Evolutionary conservation across 1,139 yeast species (phyloP), one percentile per base, ranked within the genome.

Genomic region (Magnusiomyces tetraspermus): DNA sequence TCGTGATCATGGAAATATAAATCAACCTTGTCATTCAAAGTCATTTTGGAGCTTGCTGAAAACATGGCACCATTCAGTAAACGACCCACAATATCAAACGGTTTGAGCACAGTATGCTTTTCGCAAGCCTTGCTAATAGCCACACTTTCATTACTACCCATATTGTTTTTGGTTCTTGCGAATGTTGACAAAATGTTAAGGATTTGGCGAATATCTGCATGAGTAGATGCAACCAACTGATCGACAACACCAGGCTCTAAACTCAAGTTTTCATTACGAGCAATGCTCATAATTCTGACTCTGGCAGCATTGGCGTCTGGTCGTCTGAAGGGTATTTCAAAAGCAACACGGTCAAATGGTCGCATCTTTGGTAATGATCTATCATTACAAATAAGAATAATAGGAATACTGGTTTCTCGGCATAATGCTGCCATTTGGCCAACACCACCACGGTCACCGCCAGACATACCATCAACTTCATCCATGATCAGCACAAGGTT

Each of bases 391-490:
- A 94, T 89, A 53, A 92, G 75, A 57, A 94, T 88, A 72, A 94
- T 77, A 15, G 99, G 98, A 64, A 92, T 86, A 51, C 82, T 76
- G 0, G 98, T 89, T 48, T 80, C 82, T 45, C 84, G 77, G 66
- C 97, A 92, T 61, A 88, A 84, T 46, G 84, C 82, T 0, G 97
- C 90, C 70, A 94, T 76, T 55, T 92, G 95, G 26, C 97, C 97
- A 22, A 94, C 96, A 59, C 99, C 99, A 58, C 98, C 99, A 62
- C 94, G 83, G 68, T 94, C 99, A 59, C 99, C 99, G 63, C 95
- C 89, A 45, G 96, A 87, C 98, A 94, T 92, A 60, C 99, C 99
- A 68, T 94, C 99, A 33, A 94, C 98, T 71, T 94, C 99, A 70
- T 94, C 99, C 97, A 94, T 89, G 58, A 94, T 85, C 50, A 92